These are phyloP conservation scores for Phlebiopsis gigantea DNA, from an alignment of 768 basidiomycete species.

Conservation along the genomic window DNA sequence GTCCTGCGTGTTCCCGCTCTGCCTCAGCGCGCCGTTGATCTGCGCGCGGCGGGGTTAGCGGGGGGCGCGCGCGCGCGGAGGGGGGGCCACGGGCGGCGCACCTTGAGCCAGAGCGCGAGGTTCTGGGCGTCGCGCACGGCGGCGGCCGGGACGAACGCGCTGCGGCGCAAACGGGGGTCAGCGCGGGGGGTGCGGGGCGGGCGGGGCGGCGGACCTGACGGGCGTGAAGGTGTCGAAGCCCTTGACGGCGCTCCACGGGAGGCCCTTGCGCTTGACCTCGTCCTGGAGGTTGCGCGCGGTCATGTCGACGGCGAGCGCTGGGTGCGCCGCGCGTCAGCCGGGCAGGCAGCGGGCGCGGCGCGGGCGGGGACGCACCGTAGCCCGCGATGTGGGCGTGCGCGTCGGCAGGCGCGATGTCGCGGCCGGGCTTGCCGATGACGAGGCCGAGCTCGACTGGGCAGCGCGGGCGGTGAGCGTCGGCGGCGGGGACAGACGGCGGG, in stretches of 20 bases:
- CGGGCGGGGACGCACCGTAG: conserved; percentile 59
- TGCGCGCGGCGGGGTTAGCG: conserved; percentile 24
- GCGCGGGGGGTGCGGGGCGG: not conserved
- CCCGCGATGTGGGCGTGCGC: conserved; percentile 84
- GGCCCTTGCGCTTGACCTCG: conserved; percentile 82
- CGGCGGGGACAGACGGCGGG: not conserved
- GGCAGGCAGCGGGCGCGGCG: not conserved
- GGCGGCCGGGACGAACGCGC: conserved; percentile 77
- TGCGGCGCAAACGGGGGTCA: conserved; percentile 1
- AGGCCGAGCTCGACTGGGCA: conserved; percentile 92
- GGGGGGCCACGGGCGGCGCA: conserved; percentile 33
- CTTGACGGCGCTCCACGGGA: conserved; percentile 98
- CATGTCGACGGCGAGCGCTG: conserved; percentile 93
- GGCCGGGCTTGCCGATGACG: conserved; percentile 85
- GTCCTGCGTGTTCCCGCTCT: conserved; percentile 78
- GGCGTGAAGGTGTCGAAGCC: conserved; percentile 97
- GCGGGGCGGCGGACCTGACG: conserved; percentile 53
- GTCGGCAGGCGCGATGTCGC: conserved; percentile 69
- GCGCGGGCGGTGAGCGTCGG: too few species aligned
- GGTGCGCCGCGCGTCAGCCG: not conserved
- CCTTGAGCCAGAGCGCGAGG: conserved; percentile 73
- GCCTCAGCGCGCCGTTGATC: conserved; percentile 83
- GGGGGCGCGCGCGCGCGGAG: not conserved
- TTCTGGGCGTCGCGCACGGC: conserved; percentile 66
- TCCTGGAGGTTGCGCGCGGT: conserved; percentile 96